Evolutionary conservation across 164 flowering plant species (phyloP).

Genomic region (Brasenia schreberi): DNA sequence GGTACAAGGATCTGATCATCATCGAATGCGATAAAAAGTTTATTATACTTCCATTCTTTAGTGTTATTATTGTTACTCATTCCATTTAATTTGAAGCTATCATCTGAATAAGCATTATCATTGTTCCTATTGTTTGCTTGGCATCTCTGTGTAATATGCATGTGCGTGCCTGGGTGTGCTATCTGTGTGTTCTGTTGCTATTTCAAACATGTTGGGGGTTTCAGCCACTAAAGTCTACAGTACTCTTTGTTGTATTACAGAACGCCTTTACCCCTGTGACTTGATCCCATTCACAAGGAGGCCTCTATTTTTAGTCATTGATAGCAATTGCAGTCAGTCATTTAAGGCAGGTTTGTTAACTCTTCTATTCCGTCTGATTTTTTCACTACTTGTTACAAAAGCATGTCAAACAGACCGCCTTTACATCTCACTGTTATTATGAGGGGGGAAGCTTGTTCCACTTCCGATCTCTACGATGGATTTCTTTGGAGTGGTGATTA

Average conservation of each 20-base stretch:
- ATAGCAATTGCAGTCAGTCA: conserved; percentile 69
- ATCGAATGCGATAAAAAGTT: too few relatives aligned
- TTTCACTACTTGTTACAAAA: too few relatives aligned
- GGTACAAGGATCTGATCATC: conserved; percentile 17
- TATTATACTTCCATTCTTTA: too few relatives aligned
- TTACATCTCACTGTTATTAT: too few relatives aligned
- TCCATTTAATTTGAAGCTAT: not conserved
- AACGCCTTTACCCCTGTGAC: conserved; percentile 72
- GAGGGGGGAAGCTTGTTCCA: too few relatives aligned
- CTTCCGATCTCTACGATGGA: too few relatives aligned
- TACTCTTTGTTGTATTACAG: conserved; percentile 1
- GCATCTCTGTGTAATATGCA: not conserved
- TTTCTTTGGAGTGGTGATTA: too few relatives aligned
- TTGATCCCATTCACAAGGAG: conserved; percentile 88
- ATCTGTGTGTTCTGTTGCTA: too few relatives aligned
- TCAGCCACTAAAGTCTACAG: not conserved
- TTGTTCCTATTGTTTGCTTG: not conserved
- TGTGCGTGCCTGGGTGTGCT: not conserved
- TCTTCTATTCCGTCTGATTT: not conserved
- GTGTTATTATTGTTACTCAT: not conserved
- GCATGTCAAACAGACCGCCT: too few relatives aligned
- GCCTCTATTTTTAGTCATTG: conserved; percentile 75
- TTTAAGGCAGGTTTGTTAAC: conserved; percentile 60
- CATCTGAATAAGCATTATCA: not conserved
- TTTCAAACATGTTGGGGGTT: not conserved